Percentiles rank a stretch among this genome's conserved stretches.
phyloP scores from a whole-genome alignment of 129 eudicot genomes.

The Pseudognaphalium luteoalbum region DNA sequence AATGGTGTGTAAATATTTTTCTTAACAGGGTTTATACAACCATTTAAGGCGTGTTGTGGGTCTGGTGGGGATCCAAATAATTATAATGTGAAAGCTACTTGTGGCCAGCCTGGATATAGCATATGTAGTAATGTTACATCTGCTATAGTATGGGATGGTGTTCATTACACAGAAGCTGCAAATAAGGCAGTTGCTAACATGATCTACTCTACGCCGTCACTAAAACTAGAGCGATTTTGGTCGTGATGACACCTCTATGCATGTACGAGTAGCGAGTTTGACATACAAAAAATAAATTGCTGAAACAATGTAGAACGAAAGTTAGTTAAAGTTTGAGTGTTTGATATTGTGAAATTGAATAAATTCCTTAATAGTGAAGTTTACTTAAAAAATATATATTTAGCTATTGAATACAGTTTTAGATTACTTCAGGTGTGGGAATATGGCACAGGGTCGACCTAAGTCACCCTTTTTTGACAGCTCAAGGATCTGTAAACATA shows the following conservation, averaged over 20 bases:
- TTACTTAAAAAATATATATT: too few species aligned
- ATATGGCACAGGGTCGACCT: neutral
- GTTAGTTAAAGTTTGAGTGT: neutral
- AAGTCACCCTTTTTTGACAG: neutral
- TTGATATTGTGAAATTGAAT: neutral
- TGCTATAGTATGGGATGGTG: slow-evolving; percentile 53
- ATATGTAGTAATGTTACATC: slow-evolving; percentile 43
- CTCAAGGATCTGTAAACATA: neutral
- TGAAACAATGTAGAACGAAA: neutral
- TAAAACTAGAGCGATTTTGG: slow-evolving; percentile 39
- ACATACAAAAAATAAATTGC: neutral
- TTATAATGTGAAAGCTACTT: slow-evolving; percentile 47
- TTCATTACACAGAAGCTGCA: slow-evolving; percentile 60
- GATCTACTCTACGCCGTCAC: slow-evolving; percentile 36
- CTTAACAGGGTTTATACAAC: slow-evolving; percentile 35
- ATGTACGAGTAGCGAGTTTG: neutral
- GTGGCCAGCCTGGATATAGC: slow-evolving; percentile 49
- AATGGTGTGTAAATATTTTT: neutral
- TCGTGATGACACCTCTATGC: slow-evolving; percentile 1
- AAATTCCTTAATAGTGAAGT: neutral
- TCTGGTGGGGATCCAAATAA: slow-evolving; percentile 46
- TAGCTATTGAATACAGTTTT: too few species aligned
- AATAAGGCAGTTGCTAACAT: slow-evolving; percentile 33
- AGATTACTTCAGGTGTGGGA: neutral
- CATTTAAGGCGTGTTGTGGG: slow-evolving; percentile 46